Evolutionary conservation across 805 yeast genomes (phyloP).

Genomic region (Saccharomycopsis lassenensis): DNA sequence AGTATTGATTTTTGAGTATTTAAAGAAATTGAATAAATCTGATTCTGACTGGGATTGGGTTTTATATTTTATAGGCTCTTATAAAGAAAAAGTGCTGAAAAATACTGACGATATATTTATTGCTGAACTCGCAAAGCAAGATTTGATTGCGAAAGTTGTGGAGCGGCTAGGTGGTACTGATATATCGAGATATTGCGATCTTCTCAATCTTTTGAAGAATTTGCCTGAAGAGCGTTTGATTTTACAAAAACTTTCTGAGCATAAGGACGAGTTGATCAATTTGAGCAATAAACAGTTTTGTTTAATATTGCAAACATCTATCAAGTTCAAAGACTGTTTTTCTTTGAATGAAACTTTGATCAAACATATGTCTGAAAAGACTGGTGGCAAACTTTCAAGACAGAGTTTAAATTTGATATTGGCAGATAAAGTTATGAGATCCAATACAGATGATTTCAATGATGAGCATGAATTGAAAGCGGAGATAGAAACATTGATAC

Average conservation of each 20-base stretch:
- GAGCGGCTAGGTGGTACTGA: slow-evolving; percentile 2
- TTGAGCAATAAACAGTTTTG: slow-evolving; percentile 1
- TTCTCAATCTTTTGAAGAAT: background rate
- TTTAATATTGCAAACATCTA: too few relatives aligned
- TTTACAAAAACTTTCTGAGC: background rate
- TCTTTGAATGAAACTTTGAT: too few relatives aligned
- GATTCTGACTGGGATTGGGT: background rate
- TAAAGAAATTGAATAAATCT: background rate
- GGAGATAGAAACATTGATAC: background rate
- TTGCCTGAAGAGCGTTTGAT: background rate
- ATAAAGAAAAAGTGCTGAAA: background rate
- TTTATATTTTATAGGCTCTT: background rate
- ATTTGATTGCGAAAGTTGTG: background rate
- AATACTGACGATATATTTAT: slow-evolving; percentile 1
- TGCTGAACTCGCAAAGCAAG: too few relatives aligned
- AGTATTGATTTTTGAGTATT: slow-evolving; percentile 1
- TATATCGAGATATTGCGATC: background rate
- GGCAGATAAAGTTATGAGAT: too few relatives aligned
- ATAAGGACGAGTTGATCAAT: background rate
- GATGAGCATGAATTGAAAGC: background rate
- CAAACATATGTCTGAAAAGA: too few relatives aligned
- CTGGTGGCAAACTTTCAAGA: too few relatives aligned
- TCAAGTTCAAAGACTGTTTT: too few relatives aligned
- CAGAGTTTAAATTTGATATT: too few relatives aligned
- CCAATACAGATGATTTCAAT: slow-evolving; percentile 3